Base-by-base conservation (phyloP, 345 rosid species). In the Brassica carinata region DNA sequence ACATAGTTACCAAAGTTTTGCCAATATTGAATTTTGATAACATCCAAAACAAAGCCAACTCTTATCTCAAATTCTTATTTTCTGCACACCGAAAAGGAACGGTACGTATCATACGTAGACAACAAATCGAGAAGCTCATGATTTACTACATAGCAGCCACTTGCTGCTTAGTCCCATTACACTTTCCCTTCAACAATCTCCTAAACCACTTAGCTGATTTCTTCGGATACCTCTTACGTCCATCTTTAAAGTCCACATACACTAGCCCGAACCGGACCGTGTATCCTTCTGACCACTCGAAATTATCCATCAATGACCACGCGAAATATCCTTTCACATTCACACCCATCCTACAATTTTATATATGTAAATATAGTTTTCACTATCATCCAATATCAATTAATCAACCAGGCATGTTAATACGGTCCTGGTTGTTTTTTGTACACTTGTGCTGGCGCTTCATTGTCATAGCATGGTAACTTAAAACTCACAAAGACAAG, bases 231-330 rank as follows among this genome's bases (percentile, higher is more conserved):
- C 89, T 81, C 64, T 79, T 87, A 72, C 81, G 63, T 6, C 75
- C 72, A 57, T 83, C 61, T 73, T 74, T 61, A 66, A 45, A 86
- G 38, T 86, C 87, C 10, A 86, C 87, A 57, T 29, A 86, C 18
- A 76, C 82, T n/a, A 86, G 55, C 6, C 89, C 89, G 62, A 81
- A 84, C 6, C 89, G 78, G 30, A 59, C 72, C 1, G 84, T 80
- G 73, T 86, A 86, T 5, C 89, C 89, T 38, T 79, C 63, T 7
- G 30, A 8, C 87, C 89, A 86, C 38, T 86, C 87, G 14, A 76
- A 85, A 45, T 86, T 81, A 29, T 86, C 89, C 51, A 83, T 64
- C 80, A 85, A 67, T 7, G 89, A 85, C 89, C 89, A 86, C 1
- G 80, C 83, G 3, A 78, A 83, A 30, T 74, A 87, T 53, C 87